Conservation (phyloP, 106 monocot species). For the Allium cepa region DNA sequence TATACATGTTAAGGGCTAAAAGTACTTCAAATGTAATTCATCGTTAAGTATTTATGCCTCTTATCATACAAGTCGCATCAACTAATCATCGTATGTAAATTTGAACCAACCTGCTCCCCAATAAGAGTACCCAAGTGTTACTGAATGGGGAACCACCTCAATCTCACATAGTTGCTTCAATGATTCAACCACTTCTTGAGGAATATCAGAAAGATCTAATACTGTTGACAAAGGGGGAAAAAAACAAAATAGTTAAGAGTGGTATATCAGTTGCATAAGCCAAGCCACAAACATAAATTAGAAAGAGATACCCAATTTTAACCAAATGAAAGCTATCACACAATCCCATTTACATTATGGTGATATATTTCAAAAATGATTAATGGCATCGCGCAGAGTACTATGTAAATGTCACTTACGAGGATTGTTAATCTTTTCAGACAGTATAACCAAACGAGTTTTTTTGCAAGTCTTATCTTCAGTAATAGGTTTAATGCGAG, state of each 20-base stretch:
- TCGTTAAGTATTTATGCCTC: no score
- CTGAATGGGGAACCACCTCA: constrained; percentile 56
- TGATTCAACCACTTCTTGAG: constrained; percentile 28
- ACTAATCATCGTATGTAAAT: no score
- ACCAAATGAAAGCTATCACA: not conserved
- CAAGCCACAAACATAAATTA: not conserved
- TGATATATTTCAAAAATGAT: no score
- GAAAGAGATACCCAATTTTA: not conserved
- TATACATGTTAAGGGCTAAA: no score
- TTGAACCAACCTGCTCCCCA: constrained; percentile 85
- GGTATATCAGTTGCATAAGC: not conserved
- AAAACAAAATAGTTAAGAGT: not conserved
- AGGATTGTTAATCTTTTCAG: constrained; percentile 65
- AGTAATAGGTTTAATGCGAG: constrained; percentile 73
- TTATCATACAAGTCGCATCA: no score
- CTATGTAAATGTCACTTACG: constrained; percentile 23
- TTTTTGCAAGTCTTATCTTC: constrained; percentile 59
- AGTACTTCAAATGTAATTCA: no score
- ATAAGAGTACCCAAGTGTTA: constrained; percentile 91
- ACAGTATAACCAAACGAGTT: constrained; percentile 66
- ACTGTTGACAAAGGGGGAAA: no score
- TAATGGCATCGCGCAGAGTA: no score
- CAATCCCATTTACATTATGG: not conserved
- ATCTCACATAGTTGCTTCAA: constrained; percentile 57
- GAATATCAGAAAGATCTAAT: constrained; percentile 72